Percentiles rank a stretch among this genome's conserved stretches.
Evolutionary conservation across 2,329 filamentous ascomycete genomes (phyloP).

Genomic region (Periconia digitata): DNA sequence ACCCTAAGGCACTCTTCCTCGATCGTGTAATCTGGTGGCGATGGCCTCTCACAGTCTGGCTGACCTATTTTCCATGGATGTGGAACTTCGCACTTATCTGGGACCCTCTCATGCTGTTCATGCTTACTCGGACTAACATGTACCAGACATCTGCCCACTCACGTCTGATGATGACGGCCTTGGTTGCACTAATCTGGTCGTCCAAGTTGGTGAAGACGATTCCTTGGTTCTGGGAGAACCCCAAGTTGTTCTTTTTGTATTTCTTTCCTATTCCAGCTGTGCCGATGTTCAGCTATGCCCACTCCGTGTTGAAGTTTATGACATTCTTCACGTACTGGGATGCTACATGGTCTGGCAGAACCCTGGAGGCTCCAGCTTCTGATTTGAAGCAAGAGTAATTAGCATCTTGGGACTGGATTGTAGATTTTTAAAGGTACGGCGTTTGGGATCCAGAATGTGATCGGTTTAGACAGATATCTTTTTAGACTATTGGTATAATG

Average conservation of each 20-base stretch:
- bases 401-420: no score
- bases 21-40: constrained; percentile 27
- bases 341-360: no score
- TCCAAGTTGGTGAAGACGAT: constrained; percentile 25
- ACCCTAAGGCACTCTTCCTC: constrained; percentile 19
- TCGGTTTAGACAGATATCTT: no score
- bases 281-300: constrained; percentile 19
- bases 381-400: no score
- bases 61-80: constrained; percentile 26
- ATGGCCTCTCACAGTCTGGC: constrained; percentile 25
- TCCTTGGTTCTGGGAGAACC: constrained; percentile 22
- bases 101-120: constrained; percentile 16
- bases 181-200: constrained; percentile 16
- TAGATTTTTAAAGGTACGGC: no score
- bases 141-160: constrained; percentile 9
- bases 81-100: constrained; percentile 26
- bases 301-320: constrained; percentile 20
- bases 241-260: constrained; percentile 20
- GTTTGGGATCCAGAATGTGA: no score
- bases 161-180: background rate
- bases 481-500: no score
- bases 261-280: constrained; percentile 20
- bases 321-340: constrained; percentile 19
- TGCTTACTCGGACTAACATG: constrained; percentile 7
- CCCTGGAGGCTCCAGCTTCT: no score